Base-by-base conservation (phyloP, 257 asterid genomes). In the Solanum chiquidenum region DNA sequence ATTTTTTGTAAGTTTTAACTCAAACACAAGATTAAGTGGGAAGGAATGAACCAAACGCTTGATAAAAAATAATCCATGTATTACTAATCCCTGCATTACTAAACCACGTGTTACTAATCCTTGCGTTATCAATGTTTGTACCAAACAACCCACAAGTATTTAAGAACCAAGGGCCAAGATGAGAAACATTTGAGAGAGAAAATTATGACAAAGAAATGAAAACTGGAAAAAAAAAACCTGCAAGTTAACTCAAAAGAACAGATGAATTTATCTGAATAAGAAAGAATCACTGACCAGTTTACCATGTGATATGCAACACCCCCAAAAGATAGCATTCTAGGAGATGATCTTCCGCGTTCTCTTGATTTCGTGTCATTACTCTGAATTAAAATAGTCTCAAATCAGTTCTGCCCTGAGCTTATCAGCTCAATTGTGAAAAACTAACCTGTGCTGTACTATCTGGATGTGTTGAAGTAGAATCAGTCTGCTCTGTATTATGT, bases 291-390 rank as follows among this genome's bases (percentile, higher is more conserved):
- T 90, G 86, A 97, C 99, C 99, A 96, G 94, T 97, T 97, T 90
- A 97, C 99, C 99, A 97, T 97, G 95, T 96, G 99, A 96, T 97
- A 97, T 62, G 93, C 96, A 88, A 95, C 92, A 79, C 98, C 98
- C 92, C 90, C 91, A 84, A 92, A 92, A 89, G 92, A 94, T 91
- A 97, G 98, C 92, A 93, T 92, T 84, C 98, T 93, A 38, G 92
- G 90, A 88, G 94, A 85, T 89, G 96, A 83, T 89, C 91, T 96
- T 86, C 96, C 98, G n/a, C 95, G 98, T 64, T 96, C 97, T 89
- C 88, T 97, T 29, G 44, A 73, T 87, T 86, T 94, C 76, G 90
- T 88, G 88, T 92, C 94, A 90, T 87, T 90, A 52, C 88, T 94
- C 60, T 93, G 94, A 88, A 95, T 88, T 7, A 92, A 91, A 90